Percentiles rank a stretch among this genome's conserved stretches.
Evolutionary conservation across 31 red algal genomes (phyloP).

Genomic region (Bonnemaisonia californica): DNA sequence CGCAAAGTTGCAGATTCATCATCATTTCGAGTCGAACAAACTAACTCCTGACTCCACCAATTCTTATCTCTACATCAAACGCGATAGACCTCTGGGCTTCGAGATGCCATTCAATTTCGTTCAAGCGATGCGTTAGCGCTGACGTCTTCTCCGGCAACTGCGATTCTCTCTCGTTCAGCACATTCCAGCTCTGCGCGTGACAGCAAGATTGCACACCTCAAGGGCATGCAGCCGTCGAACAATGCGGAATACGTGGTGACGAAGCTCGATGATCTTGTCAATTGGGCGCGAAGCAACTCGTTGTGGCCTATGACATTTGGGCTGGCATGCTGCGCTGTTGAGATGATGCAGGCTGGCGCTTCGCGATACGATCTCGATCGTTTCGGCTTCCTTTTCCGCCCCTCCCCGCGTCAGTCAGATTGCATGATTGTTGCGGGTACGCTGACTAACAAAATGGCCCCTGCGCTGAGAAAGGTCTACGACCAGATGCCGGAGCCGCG

Average conservation of each 20-base stretch:
- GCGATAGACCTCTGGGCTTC: too few species aligned
- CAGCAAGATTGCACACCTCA: constrained; percentile 53
- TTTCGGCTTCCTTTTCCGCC: constrained; percentile 97
- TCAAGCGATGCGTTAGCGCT: neutral
- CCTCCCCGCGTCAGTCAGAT: constrained; percentile 96
- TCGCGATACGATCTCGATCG: constrained; percentile 98
- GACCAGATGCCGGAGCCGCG: constrained; percentile 98
- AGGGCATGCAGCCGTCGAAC: constrained; percentile 78
- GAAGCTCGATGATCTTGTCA: constrained; percentile 93
- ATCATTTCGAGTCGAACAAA: too few species aligned
- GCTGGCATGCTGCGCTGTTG: constrained; percentile 97
- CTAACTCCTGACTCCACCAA: too few species aligned
- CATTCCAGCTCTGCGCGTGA: constrained; percentile 73
- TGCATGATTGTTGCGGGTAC: constrained; percentile 99
- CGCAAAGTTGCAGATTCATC: too few species aligned
- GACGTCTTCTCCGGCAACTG: neutral
- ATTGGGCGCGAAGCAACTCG: constrained; percentile 96
- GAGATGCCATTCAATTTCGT: neutral
- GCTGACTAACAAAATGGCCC: constrained; percentile 98
- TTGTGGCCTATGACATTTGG: constrained; percentile 99
- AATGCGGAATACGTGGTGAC: constrained; percentile 91
- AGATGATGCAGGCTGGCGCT: constrained; percentile 99
- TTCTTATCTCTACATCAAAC: too few species aligned
- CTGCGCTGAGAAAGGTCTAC: constrained; percentile 95
- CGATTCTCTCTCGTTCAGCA: constrained; percentile 40